These are phyloP conservation scores for Ogataea henricii DNA, from an alignment of 805 yeast genomes.

Conservation along the genomic window DNA sequence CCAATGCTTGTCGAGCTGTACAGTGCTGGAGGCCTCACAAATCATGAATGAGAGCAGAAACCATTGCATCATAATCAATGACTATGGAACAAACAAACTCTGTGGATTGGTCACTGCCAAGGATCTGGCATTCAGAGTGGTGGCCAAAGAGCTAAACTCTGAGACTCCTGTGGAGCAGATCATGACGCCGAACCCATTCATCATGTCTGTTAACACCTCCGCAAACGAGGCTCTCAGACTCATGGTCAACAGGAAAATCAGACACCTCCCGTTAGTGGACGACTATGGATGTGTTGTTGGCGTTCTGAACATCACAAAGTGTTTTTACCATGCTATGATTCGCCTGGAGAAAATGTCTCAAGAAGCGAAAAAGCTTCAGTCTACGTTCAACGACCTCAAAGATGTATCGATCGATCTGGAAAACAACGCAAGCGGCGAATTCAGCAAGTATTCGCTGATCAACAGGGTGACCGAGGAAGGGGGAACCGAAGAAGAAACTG, in stretches of 20 bases:
- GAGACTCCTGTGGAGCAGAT: conserved; percentile 36
- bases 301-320: conserved; percentile 46
- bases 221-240: conserved; percentile 44
- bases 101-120: conserved; percentile 48
- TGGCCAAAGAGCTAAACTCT: conserved; percentile 33
- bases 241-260: conserved; percentile 44
- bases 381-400: conserved; percentile 32
- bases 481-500: conserved; percentile 17
- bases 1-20: conserved; percentile 36
- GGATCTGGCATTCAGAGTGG: conserved; percentile 47
- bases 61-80: conserved; percentile 44
- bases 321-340: conserved; percentile 49
- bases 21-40: conserved; percentile 37
- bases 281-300: conserved; percentile 40
- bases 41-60: conserved; percentile 41
- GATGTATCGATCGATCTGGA: conserved; percentile 21
- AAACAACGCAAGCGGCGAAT: conserved; percentile 13
- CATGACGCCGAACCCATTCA: conserved; percentile 43
- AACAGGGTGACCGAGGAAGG: conserved; percentile 18
- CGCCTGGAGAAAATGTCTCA: conserved; percentile 42
- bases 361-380: conserved; percentile 38
- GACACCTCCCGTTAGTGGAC: conserved; percentile 46
- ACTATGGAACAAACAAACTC: conserved; percentile 27
- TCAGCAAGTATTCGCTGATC: conserved; percentile 23
- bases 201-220: conserved; percentile 38